phyloP scores from a whole-genome alignment of 352 stramenopile genomes.

The Pythium apleroticum region DNA sequence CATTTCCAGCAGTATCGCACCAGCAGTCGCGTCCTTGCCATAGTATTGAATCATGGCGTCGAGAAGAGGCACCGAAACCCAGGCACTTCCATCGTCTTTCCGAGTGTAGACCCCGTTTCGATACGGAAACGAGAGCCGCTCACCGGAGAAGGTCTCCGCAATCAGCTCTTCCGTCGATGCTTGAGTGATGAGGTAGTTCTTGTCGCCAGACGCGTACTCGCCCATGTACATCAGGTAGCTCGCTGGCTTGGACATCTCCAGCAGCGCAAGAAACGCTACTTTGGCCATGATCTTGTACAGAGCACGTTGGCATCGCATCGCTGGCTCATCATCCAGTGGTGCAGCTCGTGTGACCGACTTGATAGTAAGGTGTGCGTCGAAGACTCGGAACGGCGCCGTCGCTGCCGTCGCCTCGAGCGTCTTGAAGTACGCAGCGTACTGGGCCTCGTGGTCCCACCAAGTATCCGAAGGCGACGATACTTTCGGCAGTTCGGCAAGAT shows the following conservation, averaged over 20 bases:
- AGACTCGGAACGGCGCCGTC: constrained; percentile 31
- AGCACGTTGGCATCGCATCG: constrained; percentile 41
- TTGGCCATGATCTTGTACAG: constrained; percentile 50
- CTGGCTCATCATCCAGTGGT: constrained; percentile 26
- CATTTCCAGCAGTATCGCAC: constrained; percentile 29
- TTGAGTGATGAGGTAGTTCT: constrained; percentile 36
- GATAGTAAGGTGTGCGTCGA: constrained; percentile 29
- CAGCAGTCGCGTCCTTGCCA: constrained; percentile 23
- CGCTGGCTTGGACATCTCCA: constrained; percentile 33
- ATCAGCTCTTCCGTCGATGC: constrained; percentile 34
- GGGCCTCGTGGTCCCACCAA: constrained; percentile 37
- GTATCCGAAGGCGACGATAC: constrained; percentile 1
- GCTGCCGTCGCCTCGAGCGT: constrained; percentile 21
- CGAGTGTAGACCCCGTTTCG: constrained; percentile 34
- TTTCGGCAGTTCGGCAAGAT: constrained; percentile 27
- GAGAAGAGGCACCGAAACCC: constrained; percentile 38
- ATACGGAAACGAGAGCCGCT: constrained; percentile 35
- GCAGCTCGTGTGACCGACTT: constrained; percentile 7
- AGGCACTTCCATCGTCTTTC: constrained; percentile 47
- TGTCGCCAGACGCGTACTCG: constrained; percentile 33
- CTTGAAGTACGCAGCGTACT: constrained; percentile 37
- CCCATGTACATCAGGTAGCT: constrained; percentile 55
- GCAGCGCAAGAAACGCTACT: constrained; percentile 36
- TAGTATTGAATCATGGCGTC: constrained; percentile 32
- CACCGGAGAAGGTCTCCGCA: constrained; percentile 37